A percentile compares a stretch with the other conserved stretches of the same genome.
Evolutionary conservation across 768 basidiomycete species (phyloP).

Genomic region (Lactarius hatsudake): DNA sequence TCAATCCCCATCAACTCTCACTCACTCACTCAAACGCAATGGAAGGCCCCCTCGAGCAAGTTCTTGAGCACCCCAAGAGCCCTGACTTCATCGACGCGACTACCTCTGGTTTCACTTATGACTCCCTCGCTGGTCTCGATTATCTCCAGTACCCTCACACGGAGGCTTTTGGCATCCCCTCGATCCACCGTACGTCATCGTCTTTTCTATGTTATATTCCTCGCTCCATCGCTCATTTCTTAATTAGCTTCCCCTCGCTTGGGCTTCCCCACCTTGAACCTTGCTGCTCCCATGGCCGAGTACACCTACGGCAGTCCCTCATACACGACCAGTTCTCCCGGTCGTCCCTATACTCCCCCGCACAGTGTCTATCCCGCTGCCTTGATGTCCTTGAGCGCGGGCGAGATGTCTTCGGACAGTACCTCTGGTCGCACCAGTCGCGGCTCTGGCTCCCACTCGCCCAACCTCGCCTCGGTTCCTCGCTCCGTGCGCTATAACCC

Average conservation of each 20-base stretch:
- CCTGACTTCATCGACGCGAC: constrained; percentile 50
- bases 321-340: constrained; percentile 51
- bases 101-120: constrained; percentile 41
- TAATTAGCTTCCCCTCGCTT: constrained; percentile 50
- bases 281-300: constrained; percentile 56
- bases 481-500: constrained; percentile 81
- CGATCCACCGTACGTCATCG: constrained; percentile 58
- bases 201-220: constrained; percentile 20
- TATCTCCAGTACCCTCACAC: constrained; percentile 74
- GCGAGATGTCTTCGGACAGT: constrained; percentile 74
- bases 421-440: constrained; percentile 63
- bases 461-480: constrained; percentile 59
- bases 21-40: constrained; percentile 32
- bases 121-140: constrained; percentile 44
- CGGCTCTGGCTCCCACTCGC: constrained; percentile 60
- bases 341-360: constrained; percentile 69
- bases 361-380: constrained; percentile 69
- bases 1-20: constrained; percentile 13
- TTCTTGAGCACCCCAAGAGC: constrained; percentile 50
- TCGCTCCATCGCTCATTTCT: constrained; percentile 13
- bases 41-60: constrained; percentile 47
- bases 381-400: constrained; percentile 66
- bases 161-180: constrained; percentile 50
- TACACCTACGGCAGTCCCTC: constrained; percentile 56
- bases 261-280: constrained; percentile 60